Evolutionary conservation across 306 rosid species (phyloP).

Genomic region (Neltuma alba): DNA sequence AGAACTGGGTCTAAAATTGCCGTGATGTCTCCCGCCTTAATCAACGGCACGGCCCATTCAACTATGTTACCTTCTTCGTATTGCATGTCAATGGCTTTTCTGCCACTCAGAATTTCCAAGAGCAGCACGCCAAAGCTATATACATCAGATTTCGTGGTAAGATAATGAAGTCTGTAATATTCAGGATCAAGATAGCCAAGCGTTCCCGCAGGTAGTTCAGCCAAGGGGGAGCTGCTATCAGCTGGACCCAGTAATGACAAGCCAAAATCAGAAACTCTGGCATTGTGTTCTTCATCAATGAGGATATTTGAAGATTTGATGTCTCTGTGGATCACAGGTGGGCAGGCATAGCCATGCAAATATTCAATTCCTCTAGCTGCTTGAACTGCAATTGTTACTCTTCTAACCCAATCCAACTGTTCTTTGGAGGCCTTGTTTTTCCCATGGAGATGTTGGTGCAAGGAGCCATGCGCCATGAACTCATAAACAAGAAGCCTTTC

Average conservation of each 20-base stretch:
- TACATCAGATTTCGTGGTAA: slow-evolving; percentile 94
- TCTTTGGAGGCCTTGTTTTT: slow-evolving; percentile 46
- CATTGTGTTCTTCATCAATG: slow-evolving; percentile 95
- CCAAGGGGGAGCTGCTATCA: slow-evolving; percentile 86
- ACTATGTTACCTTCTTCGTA: slow-evolving; percentile 88
- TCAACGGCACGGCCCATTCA: slow-evolving; percentile 94
- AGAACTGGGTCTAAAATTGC: slow-evolving; percentile 68
- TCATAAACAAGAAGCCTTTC: slow-evolving; percentile 58
- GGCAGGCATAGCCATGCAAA: slow-evolving; percentile 80
- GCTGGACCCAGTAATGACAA: slow-evolving; percentile 80
- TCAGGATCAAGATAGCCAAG: slow-evolving; percentile 98
- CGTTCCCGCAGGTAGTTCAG: slow-evolving; percentile 93
- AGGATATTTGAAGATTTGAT: slow-evolving; percentile 83
- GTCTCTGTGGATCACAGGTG: slow-evolving; percentile 67
- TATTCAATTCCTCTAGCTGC: slow-evolving; percentile 79
- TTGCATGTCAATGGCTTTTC: slow-evolving; percentile 96
- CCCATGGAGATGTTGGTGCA: slow-evolving; percentile 24
- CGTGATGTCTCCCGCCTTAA: slow-evolving; percentile 66
- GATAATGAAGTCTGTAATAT: slow-evolving; percentile 94
- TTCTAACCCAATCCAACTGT: slow-evolving; percentile 75
- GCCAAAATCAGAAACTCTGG: slow-evolving; percentile 95
- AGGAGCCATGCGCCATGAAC: slow-evolving; percentile 21
- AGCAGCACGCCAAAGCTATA: slow-evolving; percentile 93
- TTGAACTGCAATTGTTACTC: slow-evolving; percentile 78
- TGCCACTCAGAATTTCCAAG: slow-evolving; percentile 85